Evolutionary conservation across 2,329 filamentous ascomycete species (phyloP).

Genomic region (Metarhizium anisopliae): DNA sequence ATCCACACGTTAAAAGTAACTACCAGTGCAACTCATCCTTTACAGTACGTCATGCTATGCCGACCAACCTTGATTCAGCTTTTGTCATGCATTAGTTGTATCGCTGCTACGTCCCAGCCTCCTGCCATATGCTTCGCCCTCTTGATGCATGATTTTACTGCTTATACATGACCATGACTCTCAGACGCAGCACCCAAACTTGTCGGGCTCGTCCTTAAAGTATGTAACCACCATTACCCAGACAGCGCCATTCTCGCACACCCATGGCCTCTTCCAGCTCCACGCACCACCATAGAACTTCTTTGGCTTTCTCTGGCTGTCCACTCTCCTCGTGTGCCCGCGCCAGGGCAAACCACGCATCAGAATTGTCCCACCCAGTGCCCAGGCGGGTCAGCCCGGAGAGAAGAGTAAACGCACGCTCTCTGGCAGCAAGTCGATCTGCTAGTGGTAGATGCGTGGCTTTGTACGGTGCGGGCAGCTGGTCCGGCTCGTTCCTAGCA

Average conservation of each 20-base stretch:
- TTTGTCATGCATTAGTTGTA: too few relatives aligned
- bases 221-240: constrained; percentile 59
- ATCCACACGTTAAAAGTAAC: too few relatives aligned
- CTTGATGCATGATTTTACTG: too few relatives aligned
- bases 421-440: constrained; percentile 80
- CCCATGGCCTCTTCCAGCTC: constrained; percentile 82
- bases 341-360: constrained; percentile 87
- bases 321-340: constrained; percentile 81
- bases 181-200: not conserved
- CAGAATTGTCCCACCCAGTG: constrained; percentile 79
- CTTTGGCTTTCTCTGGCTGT: constrained; percentile 79
- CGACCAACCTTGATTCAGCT: too few relatives aligned
- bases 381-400: constrained; percentile 78
- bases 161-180: too few relatives aligned
- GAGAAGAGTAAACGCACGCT: constrained; percentile 78
- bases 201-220: constrained; percentile 13
- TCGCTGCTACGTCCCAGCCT: too few relatives aligned
- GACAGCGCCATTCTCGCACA: constrained; percentile 67
- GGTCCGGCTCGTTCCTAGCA: constrained; percentile 17
- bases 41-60: too few relatives aligned
- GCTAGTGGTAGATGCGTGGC: constrained; percentile 58
- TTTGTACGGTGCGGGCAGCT: constrained; percentile 44
- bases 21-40: too few relatives aligned
- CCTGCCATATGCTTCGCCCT: too few relatives aligned
- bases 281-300: constrained; percentile 95